A percentile compares a stretch with the other conserved stretches of the same genome.
Conservation (phyloP, 805 yeast genomes). For the Scheffersomyces lignosus region DNA sequence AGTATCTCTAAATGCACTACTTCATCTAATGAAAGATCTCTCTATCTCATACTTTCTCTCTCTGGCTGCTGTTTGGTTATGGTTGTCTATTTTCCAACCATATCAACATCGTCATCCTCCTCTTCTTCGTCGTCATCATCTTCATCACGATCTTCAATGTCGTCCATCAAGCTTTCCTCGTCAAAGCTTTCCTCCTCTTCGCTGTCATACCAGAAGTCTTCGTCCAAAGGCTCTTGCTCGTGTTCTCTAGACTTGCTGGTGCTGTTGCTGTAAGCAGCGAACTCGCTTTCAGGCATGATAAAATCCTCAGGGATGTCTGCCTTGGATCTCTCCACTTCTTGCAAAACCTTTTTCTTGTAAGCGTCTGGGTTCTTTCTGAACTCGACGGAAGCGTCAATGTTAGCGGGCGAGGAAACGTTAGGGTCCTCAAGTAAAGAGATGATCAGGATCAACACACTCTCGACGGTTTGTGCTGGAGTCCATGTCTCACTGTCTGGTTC, state of each 20-base stretch:
- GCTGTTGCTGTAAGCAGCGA: conserved; percentile 38
- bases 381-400: conserved; percentile 92
- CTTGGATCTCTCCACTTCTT: conserved; percentile 82
- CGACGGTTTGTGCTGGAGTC: conserved; percentile 93
- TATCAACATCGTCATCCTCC: conserved; percentile 41
- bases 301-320: conserved; percentile 87
- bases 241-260: conserved; percentile 37
- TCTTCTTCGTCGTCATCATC: conserved; percentile 63
- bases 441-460: conserved; percentile 84
- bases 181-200: conserved; percentile 47
- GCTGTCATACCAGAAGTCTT: conserved; percentile 79
- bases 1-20: too few relatives aligned
- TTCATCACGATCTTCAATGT: conserved; percentile 50
- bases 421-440: conserved; percentile 93
- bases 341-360: conserved; percentile 70
- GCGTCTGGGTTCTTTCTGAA: conserved; percentile 80
- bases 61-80: too few relatives aligned
- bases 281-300: conserved; percentile 71
- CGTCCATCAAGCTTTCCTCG: conserved; percentile 49
- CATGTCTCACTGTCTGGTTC: conserved; percentile 94
- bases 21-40: too few relatives aligned
- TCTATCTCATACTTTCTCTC: too few relatives aligned
- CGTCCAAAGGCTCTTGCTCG: conserved; percentile 64
- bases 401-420: conserved; percentile 90
- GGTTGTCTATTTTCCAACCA: conserved; percentile 9